Percentiles rank a stretch among this genome's conserved stretches.
Evolutionary conservation across 768 basidiomycete genomes (phyloP).

Genomic region (Amyloporia xantha): DNA sequence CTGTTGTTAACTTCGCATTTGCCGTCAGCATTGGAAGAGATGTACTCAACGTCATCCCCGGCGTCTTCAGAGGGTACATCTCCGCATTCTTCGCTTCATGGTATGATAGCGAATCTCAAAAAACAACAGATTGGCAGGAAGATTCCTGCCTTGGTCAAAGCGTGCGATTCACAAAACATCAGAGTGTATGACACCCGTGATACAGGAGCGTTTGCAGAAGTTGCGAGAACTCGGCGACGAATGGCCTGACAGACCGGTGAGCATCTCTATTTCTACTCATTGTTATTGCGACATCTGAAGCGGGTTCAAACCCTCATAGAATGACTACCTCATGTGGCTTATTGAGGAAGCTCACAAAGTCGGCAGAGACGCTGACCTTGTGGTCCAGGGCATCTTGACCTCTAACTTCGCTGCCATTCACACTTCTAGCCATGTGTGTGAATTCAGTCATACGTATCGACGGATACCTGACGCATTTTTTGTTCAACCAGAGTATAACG

Average conservation of each 20-base stretch:
- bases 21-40: conserved; percentile 21
- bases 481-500: conserved; percentile 22
- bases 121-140: conserved; percentile 3
- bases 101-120: background rate
- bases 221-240: conserved; percentile 10
- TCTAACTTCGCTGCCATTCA: conserved; percentile 32
- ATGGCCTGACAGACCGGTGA: conserved; percentile 11
- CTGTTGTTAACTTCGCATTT: conserved; percentile 26
- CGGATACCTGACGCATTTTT: too few relatives aligned
- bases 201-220: conserved; percentile 23
- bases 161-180: conserved; percentile 7
- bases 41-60: conserved; percentile 26
- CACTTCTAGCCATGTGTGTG: conserved; percentile 22
- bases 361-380: conserved; percentile 17
- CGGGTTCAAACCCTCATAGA: conserved; percentile 29
- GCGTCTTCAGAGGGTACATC: conserved; percentile 11
- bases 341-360: conserved; percentile 27
- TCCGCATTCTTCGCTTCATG: background rate
- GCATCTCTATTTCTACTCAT: too few relatives aligned
- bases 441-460: too few relatives aligned
- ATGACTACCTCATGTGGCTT: conserved; percentile 42
- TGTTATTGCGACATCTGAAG: background rate
- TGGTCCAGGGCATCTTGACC: conserved; percentile 23
- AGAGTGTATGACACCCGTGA: conserved; percentile 19
- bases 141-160: conserved; percentile 11